Evolutionary conservation across 1,284 basidiomycete genomes (phyloP).

Genomic region (Leccinum angustisporum): DNA sequence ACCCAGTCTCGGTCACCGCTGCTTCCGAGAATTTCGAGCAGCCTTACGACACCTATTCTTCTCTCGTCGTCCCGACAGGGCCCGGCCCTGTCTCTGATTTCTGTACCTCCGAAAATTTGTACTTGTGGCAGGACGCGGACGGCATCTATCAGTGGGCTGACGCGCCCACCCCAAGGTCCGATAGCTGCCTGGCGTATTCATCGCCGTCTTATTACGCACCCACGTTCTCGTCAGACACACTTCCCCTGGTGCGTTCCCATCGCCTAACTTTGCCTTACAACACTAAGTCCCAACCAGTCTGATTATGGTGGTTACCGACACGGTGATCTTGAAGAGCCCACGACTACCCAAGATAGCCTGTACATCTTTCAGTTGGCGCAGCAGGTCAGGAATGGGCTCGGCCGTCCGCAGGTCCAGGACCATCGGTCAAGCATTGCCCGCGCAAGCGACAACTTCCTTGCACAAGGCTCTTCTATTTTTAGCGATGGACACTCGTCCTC

Average conservation of each 20-base stretch:
- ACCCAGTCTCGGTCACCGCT: constrained; percentile 5
- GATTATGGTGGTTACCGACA: constrained; percentile 22
- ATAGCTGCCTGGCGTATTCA: constrained; percentile 25
- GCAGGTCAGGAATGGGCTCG: constrained; percentile 19
- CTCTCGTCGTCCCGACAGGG: constrained; percentile 16
- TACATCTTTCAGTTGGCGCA: constrained; percentile 29
- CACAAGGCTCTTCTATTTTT: constrained; percentile 37
- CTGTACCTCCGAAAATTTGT: constrained; percentile 31
- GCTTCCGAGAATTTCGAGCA: constrained; percentile 21
- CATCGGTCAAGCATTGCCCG: constrained; percentile 36
- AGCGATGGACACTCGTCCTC: constrained; percentile 25
- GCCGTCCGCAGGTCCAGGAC: constrained; percentile 31
- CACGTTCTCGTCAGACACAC: constrained; percentile 16
- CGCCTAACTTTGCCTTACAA: neutral
- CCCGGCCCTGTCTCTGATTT: constrained; percentile 22
- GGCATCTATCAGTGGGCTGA: constrained; percentile 33
- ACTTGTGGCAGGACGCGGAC: constrained; percentile 32
- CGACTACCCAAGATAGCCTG: constrained; percentile 21
- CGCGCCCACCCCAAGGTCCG: constrained; percentile 27
- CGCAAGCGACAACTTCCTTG: constrained; percentile 36
- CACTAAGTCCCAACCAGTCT: constrained; percentile 18
- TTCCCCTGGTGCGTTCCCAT: constrained; percentile 22
- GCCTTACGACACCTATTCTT: constrained; percentile 27
- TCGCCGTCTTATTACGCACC: constrained; percentile 23
- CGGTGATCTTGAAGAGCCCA: constrained; percentile 15